Evolutionary conservation across 2,329 filamentous ascomycete species (phyloP).

Genomic region (Alternaria incomplexa): DNA sequence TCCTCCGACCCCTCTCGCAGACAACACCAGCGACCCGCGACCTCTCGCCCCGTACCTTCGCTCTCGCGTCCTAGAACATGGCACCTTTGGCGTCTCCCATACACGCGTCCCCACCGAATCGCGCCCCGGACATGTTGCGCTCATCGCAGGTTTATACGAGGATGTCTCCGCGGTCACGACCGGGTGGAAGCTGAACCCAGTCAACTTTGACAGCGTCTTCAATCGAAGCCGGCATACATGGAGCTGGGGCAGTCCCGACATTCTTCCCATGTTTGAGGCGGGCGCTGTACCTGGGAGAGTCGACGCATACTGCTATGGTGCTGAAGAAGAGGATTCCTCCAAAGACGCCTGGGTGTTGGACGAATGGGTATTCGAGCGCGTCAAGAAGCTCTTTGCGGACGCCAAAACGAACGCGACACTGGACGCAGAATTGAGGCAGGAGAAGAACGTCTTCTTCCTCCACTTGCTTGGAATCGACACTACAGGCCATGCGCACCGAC

Average conservation of each 20-base stretch:
- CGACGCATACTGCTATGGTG: constrained; percentile 82
- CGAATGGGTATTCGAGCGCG: constrained; percentile 93
- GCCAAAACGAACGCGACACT: constrained; percentile 80
- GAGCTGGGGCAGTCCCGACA: constrained; percentile 99
- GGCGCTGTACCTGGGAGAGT: constrained; percentile 89
- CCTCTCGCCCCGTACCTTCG: constrained; percentile 90
- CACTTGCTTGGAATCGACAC: constrained; percentile 93
- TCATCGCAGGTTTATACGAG: constrained; percentile 96
- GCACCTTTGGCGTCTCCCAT: constrained; percentile 96
- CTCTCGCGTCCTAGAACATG: constrained; percentile 83
- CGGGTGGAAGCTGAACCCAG: constrained; percentile 97
- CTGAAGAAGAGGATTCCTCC: constrained; percentile 90
- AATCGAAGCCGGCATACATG: constrained; percentile 96
- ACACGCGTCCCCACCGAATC: constrained; percentile 97
- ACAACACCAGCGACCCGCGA: constrained; percentile 70
- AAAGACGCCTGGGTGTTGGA: constrained; percentile 81
- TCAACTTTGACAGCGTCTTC: constrained; percentile 98
- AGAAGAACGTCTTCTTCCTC: constrained; percentile 93
- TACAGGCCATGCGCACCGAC: constrained; percentile 81
- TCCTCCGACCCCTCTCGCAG: constrained; percentile 60
- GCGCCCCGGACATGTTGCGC: constrained; percentile 90
- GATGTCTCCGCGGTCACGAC: constrained; percentile 97
- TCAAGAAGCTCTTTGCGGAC: constrained; percentile 82
- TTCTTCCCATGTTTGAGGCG: constrained; percentile 94
- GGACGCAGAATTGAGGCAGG: constrained; percentile 72